Evolutionary conservation across 306 rosid species (phyloP), one percentile per base, ranked within the genome.

Genomic region (Lathyrus sativus): DNA sequence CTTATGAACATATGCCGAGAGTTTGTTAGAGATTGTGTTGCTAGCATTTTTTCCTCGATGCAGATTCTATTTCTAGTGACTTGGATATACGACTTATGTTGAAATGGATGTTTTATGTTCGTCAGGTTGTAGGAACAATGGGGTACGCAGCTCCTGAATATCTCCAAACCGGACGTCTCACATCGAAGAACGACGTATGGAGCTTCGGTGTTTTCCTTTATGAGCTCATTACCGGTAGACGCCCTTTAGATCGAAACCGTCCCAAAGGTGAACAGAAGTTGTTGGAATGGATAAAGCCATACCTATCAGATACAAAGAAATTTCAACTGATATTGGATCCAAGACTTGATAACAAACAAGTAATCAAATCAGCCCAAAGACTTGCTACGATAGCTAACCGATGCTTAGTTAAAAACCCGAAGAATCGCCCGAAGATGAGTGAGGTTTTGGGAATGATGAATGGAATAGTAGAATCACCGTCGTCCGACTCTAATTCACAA

Each of bases 121-220:
- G 58, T 65, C 79, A 95, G 99, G 96, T 87, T 79, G 96, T 88
- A n/a, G 99, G 99, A 85, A 95, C 99, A 17, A 81, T 87, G 86
- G 99, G 99, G 31, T 95, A 95, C 74, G 97, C 99, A 66, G 84
- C 99, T 71, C 99, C 99, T 3, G 99, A 95, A 78, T 95, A 95
- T 80, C 11, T 95, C 63, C 96, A 81, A 80, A 95, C 99, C 0
- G 99, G 99, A 58, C 97, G 95, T 60, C 92, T 95, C 35, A 87
- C 97, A 28, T 85, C 87, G 51, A 95, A 90, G 83, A 88, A 82
- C 43, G 99, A 95, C 11, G 96, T 95, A 15, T 95, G 99, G 99
- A 85, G 97, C 82, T 95, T 78, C 8, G 99, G 99, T 2, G 96
- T 95, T 68, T 95, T 95, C 81, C 96, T 95, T 24, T 95, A 87